Base-by-base conservation (phyloP, 2,329 filamentous ascomycete genomes). In the Orbilia quercus region DNA sequence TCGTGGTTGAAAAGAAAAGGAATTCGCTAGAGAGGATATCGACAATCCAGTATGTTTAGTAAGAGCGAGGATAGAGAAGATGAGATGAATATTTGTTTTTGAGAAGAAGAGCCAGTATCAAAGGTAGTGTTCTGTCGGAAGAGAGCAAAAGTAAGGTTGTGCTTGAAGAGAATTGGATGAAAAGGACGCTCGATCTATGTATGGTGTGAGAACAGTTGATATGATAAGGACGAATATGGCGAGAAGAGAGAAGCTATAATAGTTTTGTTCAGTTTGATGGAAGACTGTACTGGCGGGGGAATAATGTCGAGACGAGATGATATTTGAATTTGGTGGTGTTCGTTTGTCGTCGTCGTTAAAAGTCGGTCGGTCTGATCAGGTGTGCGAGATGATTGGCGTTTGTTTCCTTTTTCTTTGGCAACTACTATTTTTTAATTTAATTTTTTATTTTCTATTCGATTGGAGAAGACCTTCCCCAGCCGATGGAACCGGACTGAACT, bases 81-180 rank as follows among this genome's bases (percentile, higher is more conserved):
- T 7, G 12, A 23, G 42, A n/a, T 7, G 18, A 60, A 48, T 36
- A 31, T 77, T 28, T 60, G 28, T n/a, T n/a, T n/a, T n/a, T n/a
- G 18, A 48, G 12, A 2, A 48, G 22, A 48, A 22, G 22, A 22
- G 7, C 45, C 28, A 9, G 5, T 31, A 31, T 31, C 28, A 31
- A 31, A 5, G 9, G 9, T 31, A n/a, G n/a, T n/a, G n/a, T n/a
- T n/a, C n/a, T n/a, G n/a, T 31, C 28, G 28, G 28, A 9, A 7
- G 31, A 9, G 34, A 50, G 38, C n/a, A 25, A 23, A 48, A 14
- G 23, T 38, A 18, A 9, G 7, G 11, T 45, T 38, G 18, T 55
- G 16, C 28, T 5, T 2, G 25, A 18, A 55, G 18, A 31, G 25
- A 23, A 38, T 18, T 2, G 45, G 25, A 31, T 18, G 31, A 36